These are phyloP conservation scores for Termitomyces bulborhizus DNA, from an alignment of 768 basidiomycete species.

Conservation along the genomic window DNA sequence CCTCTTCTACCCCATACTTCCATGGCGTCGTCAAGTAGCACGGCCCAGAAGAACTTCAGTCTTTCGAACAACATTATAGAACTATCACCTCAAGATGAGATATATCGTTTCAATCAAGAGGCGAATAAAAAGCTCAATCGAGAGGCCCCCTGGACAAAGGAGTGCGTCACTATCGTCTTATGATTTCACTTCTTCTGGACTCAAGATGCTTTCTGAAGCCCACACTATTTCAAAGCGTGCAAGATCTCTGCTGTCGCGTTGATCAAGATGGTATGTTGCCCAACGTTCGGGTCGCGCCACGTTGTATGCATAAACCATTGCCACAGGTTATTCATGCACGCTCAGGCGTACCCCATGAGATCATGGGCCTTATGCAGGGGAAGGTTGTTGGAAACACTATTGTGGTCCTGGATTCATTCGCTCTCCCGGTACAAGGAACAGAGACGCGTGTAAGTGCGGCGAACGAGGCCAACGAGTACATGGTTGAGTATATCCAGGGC, in stretches of 20 bases:
- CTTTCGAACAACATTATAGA: constrained; percentile 66
- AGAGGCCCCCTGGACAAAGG: constrained; percentile 79
- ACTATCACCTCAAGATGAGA: constrained; percentile 70
- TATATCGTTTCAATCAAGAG: constrained; percentile 68
- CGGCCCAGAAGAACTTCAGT: constrained; percentile 68
- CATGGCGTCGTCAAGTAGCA: constrained; percentile 34
- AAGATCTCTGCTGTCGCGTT: constrained; percentile 94
- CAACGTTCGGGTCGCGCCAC: neutral
- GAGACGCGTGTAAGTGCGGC: constrained; percentile 97
- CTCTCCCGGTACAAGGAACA: constrained; percentile 95
- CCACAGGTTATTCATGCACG: constrained; percentile 93
- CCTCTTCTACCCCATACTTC: neutral
- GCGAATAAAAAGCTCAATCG: constrained; percentile 61
- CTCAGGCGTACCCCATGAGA: constrained; percentile 95
- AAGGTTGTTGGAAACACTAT: constrained; percentile 77
- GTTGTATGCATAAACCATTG: neutral
- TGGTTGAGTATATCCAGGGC: constrained; percentile 87
- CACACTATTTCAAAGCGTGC: constrained; percentile 80
- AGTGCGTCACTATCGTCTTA: constrained; percentile 44
- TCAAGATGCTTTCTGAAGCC: constrained; percentile 32
- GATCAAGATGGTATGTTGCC: constrained; percentile 76
- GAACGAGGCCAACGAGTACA: constrained; percentile 95
- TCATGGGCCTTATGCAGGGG: constrained; percentile 99
- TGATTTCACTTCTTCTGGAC: neutral
- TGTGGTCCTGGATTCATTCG: constrained; percentile 94